phyloP scores from a whole-genome alignment of 192 early-diverging fungal genomes.

The Podila epigama region DNA sequence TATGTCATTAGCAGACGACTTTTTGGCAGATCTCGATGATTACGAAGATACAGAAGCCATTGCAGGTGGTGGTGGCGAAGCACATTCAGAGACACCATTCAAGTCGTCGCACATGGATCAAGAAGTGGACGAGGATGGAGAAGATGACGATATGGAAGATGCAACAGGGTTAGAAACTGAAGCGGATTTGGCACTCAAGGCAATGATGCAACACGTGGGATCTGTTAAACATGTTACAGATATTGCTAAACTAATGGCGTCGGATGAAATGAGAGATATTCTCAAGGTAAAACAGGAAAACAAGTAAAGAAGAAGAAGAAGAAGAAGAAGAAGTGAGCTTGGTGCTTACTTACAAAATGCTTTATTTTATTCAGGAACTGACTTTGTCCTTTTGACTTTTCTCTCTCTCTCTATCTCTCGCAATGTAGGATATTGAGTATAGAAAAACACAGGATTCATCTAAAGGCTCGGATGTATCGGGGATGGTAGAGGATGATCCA shows the following conservation, averaged over 20 bases:
- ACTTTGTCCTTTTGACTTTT: neutral
- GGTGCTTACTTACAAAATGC: too few relatives aligned
- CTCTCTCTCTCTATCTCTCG: neutral
- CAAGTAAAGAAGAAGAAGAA: neutral
- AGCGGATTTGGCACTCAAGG: constrained; percentile 22
- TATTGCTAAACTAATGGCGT: constrained; percentile 70
- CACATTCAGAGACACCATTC: neutral
- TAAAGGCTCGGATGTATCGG: constrained; percentile 59
- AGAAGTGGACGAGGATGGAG: constrained; percentile 57
- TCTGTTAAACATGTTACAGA: constrained; percentile 63
- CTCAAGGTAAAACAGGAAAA: constrained; percentile 57
- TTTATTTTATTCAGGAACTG: too few relatives aligned
- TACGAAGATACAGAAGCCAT: constrained; percentile 57
- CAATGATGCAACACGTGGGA: constrained; percentile 48
- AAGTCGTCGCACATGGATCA: constrained; percentile 11
- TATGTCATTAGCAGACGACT: constrained; percentile 85
- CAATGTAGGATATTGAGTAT: constrained; percentile 61
- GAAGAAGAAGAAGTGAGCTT: neutral
- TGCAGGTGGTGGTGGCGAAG: constrained; percentile 26
- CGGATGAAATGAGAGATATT: constrained; percentile 64
- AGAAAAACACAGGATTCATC: constrained; percentile 40
- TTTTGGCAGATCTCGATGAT: constrained; percentile 86
- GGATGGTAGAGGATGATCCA: constrained; percentile 80
- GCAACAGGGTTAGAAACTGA: constrained; percentile 50
- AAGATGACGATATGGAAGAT: constrained; percentile 56